Base-by-base conservation (phyloP, 345 rosid species). In the Aurinia saxatilis region DNA sequence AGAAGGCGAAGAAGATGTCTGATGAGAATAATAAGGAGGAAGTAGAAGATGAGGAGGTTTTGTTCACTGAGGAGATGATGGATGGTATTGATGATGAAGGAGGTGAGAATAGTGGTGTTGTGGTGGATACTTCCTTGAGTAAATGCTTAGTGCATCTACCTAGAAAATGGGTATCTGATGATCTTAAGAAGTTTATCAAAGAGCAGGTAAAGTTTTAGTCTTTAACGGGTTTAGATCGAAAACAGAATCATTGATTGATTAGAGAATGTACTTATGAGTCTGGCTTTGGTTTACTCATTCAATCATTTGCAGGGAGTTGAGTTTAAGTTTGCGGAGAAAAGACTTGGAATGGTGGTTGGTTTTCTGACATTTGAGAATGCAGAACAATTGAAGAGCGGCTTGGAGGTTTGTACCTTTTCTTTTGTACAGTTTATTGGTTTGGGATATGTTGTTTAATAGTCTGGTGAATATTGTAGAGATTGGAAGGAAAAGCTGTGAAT, bases 61-160 rank as follows among this genome's bases (percentile, higher is more conserved):
- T 82, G 82, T 83, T 83, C 84, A 82, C 86, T 21, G 93, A 85
- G 63, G 46, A 63, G 67, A 73, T 75, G 73, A 78, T 56, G 61
- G 89, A 81, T 18, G 80, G 66, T 1, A 80, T 68, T 45, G 78
- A 55, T 5, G 79, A 50, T 55, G 83, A 69, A n/a, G 71, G 35
- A 55, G 77, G 72, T 11, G 87, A 73, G 10, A 68, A 31, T 9
- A 11, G 55, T 46, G 65, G 55, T 46, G 65, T 67, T 45, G 4
- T 56, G 70, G 85, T 63, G 65, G 85, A 84, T 57, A 65, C 73
- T 9, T 71, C 62, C 7, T 76, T 87, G 15, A 82, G 88, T 42
- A 92, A 89, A 75, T 92, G 96, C 72, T 62, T 92, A 53, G 82
- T 85, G 31, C 81, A 92, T 85, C 68, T 89, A 58, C 95, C 95